Percentiles rank a stretch among this genome's conserved stretches.
These are phyloP conservation scores for Kuraishia floccosa DNA, from an alignment of 805 yeast species.

Conservation along the genomic window DNA sequence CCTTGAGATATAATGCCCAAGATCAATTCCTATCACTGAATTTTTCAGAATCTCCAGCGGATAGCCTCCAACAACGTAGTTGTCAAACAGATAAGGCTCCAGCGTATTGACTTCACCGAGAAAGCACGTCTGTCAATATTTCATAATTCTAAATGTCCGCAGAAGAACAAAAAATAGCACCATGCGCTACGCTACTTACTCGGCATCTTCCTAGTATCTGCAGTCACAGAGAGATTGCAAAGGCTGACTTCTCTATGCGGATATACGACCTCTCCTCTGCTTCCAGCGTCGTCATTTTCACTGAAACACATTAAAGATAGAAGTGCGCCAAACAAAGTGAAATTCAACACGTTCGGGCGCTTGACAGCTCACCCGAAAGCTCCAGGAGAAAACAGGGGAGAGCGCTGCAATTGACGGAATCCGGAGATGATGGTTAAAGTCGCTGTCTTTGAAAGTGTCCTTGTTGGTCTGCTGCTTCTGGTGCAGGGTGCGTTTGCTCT, in stretches of 20 bases:
- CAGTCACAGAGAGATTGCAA: too few species aligned
- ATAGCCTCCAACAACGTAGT: constrained; percentile 45
- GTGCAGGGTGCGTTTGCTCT: constrained; percentile 3
- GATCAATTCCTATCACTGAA: constrained; percentile 75
- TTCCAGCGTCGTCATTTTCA: not conserved
- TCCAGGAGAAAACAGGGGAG: not conserved
- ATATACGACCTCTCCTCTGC: not conserved
- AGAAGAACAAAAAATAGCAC: not conserved
- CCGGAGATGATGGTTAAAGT: too few species aligned
- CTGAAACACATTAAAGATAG: too few species aligned
- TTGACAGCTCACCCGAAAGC: not conserved
- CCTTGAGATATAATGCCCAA: constrained; percentile 62
- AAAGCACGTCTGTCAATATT: too few species aligned
- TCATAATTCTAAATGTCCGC: too few species aligned
- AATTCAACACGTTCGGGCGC: not conserved
- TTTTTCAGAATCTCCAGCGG: constrained; percentile 56
- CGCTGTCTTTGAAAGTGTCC: too few species aligned
- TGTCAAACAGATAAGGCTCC: constrained; percentile 60
- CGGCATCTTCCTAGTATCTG: too few species aligned
- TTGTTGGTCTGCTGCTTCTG: constrained; percentile 2
- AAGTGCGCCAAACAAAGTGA: too few species aligned
- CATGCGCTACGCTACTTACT: not conserved
- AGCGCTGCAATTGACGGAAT: too few species aligned
- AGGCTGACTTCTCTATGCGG: constrained; percentile 2
- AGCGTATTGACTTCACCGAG: constrained; percentile 41